phyloP scores from a whole-genome alignment of 257 asterid genomes.

The Solanum pennellii region DNA sequence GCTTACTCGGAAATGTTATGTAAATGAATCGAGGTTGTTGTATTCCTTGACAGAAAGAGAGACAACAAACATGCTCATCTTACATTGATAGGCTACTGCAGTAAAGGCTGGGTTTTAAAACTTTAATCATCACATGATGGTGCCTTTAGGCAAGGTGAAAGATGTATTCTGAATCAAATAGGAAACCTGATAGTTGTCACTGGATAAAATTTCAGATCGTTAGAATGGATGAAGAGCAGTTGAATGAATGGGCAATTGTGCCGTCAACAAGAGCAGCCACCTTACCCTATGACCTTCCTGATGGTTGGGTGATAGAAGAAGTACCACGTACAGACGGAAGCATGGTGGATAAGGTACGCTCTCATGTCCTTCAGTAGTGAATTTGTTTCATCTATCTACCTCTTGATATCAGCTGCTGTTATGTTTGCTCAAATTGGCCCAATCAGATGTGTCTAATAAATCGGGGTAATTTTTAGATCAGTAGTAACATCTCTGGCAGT shows the following conservation, averaged over 20 bases:
- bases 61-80: neutral
- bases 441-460: neutral
- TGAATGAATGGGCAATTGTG: conserved; percentile 20
- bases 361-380: neutral
- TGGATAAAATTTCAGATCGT: conserved; percentile 17
- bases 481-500: neutral
- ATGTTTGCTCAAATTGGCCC: neutral
- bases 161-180: neutral
- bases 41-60: neutral
- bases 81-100: neutral
- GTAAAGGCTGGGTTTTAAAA: neutral
- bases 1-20: neutral
- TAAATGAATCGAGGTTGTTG: neutral
- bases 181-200: neutral
- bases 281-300: conserved; percentile 42
- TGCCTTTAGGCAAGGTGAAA: neutral
- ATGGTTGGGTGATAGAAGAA: conserved; percentile 75
- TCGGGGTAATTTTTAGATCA: neutral
- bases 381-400: neutral
- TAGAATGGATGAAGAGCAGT: conserved; percentile 20
- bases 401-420: neutral
- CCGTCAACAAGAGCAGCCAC: conserved; percentile 10
- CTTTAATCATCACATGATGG: neutral
- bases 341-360: conserved; percentile 39
- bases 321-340: conserved; percentile 34